Evolutionary conservation across 306 rosid genomes (phyloP), one percentile per base, ranked within the genome.

Genomic region (Macrotyloma uniflorum): DNA sequence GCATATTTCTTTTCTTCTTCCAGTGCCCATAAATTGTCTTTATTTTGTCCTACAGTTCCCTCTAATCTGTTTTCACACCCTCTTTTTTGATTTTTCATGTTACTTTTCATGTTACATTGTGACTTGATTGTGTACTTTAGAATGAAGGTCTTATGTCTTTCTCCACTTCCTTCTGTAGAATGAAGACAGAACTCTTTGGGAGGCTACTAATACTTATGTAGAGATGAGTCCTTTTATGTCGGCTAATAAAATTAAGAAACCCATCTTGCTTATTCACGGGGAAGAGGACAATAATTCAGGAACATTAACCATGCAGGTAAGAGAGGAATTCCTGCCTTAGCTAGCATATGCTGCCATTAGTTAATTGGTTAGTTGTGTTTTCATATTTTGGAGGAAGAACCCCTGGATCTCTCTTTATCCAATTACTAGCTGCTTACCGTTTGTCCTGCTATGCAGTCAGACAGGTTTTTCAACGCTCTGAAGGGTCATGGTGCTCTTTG

Each of bases 161-260:
- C 50, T 65, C 36, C 53, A 72, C 22, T 75, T 71, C 69, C 57
- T 65, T 77, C 53, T 87, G 76, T 75, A 95, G 99, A 88, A 93
- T 67, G 99, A 95, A 87, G 99, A 95, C 57, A 86, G 99, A 89
- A 95, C 98, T 42, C 98, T 95, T 68, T 95, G 99, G 99, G 94
- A 95, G 86, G 99, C 99, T 57, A 85, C 94, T 12, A 79, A 42
- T 79, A 93, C 91, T 45, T 95, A 95, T 55, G 96, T 95, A 15
- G 98, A 93, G 86, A 95, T 95, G 99, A 95, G 99, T 82, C 98
- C 99, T 43, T 95, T 93, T 88, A 88, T 95, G 92, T 93, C 98
- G 0, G 99, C 99, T 82, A 88, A 93, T 84, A 95, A 87, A 86
- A 89, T 93, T 61, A 91, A 95, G 94, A 95, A 90, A 90, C 99